These are phyloP conservation scores for sorghum (Sorghum bicolor) DNA, from an alignment of 176 grass and related monocot genomes.

Conservation along the genomic window Sorghum_bicolor_NCBIv3 NC_012873.2:60254001-60254500, in stretches of 20 bases:
- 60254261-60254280: background rate
- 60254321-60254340: background rate
- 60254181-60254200: background rate
- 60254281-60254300: background rate
- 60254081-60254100: background rate
- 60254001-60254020: conserved; percentile 14
- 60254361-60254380: background rate
- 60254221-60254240: background rate
- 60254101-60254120: background rate
- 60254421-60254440: background rate
- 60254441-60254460: background rate
- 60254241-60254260: background rate
- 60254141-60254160: background rate
- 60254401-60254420: background rate
- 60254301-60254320: background rate
- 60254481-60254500: background rate
- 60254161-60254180: background rate
- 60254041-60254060: background rate
- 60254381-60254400: background rate
- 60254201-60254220: background rate
- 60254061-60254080: background rate
- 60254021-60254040: background rate
- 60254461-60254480: background rate
- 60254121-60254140: conserved; percentile 15
- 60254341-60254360: background rate